Percentiles rank a stretch among this genome's conserved stretches.
These are phyloP conservation scores for Neospora caninum DNA, from an alignment of 169 alveolate species.

Conservation along the genomic window DNA sequence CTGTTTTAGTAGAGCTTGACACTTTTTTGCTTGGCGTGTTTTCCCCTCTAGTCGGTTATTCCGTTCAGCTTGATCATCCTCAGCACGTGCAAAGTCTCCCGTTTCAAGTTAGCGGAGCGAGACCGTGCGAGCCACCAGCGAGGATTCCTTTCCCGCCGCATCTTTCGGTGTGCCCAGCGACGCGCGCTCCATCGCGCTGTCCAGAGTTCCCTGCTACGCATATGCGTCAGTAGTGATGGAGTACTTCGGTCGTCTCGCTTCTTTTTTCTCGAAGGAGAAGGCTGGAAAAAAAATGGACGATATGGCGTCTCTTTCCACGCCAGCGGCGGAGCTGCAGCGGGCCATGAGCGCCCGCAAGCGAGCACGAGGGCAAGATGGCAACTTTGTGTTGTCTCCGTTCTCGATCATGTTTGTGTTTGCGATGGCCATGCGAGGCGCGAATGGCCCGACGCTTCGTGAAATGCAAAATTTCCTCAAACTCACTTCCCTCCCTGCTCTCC, in stretches of 20 bases:
- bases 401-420: constrained; percentile 46
- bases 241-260: neutral
- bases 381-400: constrained; percentile 66
- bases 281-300: neutral
- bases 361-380: constrained; percentile 34
- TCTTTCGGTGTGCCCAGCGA: too few relatives aligned
- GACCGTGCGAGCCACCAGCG: too few relatives aligned
- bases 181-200: too few relatives aligned
- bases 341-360: neutral
- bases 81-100: too few relatives aligned
- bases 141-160: too few relatives aligned
- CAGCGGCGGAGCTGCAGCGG: neutral
- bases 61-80: too few relatives aligned
- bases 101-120: too few relatives aligned
- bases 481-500: constrained; percentile 29
- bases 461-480: constrained; percentile 35
- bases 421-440: constrained; percentile 56
- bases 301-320: neutral
- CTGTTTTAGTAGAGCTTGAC: too few relatives aligned
- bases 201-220: too few relatives aligned
- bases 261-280: neutral
- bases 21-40: too few relatives aligned
- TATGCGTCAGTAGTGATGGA: too few relatives aligned
- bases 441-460: constrained; percentile 42
- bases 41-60: too few relatives aligned